Conservation (phyloP, 495 filamentous ascomycete species). For the Annulohypoxylon stygium region DNA sequence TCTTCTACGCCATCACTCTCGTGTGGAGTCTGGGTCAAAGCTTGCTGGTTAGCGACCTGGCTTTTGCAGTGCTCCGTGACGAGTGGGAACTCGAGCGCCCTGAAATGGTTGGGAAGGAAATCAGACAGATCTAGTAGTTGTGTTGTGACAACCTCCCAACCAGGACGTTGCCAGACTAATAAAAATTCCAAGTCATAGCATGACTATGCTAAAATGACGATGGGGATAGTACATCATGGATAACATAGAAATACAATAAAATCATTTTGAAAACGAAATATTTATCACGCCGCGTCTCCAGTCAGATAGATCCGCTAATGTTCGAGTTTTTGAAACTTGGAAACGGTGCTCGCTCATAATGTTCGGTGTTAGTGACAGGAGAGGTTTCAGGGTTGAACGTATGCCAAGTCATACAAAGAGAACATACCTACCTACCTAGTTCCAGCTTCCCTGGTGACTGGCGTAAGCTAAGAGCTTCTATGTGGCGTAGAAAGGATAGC, state of each 20-base stretch:
- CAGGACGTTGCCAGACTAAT: not conserved
- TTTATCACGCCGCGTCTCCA: not conserved
- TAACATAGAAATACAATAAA: constrained; percentile 30
- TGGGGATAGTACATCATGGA: constrained; percentile 19
- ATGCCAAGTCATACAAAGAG: too few species aligned
- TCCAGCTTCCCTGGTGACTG: too few species aligned
- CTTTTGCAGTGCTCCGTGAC: constrained; percentile 90
- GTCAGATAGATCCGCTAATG: not conserved
- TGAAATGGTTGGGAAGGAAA: constrained; percentile 87
- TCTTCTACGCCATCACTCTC: constrained; percentile 98
- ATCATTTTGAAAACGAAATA: not conserved
- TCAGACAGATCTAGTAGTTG: constrained; percentile 78
- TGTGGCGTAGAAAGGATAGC: too few species aligned
- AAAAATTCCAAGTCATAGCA: constrained; percentile 7
- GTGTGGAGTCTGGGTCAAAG: constrained; percentile 94
- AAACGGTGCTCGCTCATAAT: too few species aligned
- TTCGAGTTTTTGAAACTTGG: not conserved
- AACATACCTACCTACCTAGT: too few species aligned
- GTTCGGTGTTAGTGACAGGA: too few species aligned
- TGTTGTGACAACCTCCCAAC: not conserved
- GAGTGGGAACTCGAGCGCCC: constrained; percentile 95
- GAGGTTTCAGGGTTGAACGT: too few species aligned
- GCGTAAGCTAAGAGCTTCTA: too few species aligned
- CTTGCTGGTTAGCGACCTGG: constrained; percentile 79
- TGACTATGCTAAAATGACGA: constrained; percentile 16